Conservation (phyloP, 208 protist genomes). For the Herpetomonas tarakana region DNA sequence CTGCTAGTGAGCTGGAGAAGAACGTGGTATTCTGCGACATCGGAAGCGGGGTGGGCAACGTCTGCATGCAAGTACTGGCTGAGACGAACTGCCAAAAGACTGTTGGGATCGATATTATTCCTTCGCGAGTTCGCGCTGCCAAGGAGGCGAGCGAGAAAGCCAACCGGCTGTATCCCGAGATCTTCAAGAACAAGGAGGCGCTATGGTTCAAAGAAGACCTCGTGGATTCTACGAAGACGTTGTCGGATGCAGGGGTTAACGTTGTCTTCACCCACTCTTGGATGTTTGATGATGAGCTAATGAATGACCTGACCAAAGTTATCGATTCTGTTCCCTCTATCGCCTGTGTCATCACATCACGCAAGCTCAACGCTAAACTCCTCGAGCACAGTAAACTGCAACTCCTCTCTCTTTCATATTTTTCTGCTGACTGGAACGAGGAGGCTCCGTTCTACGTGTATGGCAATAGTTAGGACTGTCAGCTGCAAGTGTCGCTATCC, state of each 20-base stretch:
- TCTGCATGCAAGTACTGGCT: conserved; percentile 77
- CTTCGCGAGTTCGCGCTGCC: conserved; percentile 52
- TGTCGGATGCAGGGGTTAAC: conserved; percentile 59
- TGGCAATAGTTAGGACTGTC: conserved; percentile 1
- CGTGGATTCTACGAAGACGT: conserved; percentile 35
- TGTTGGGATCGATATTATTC: conserved; percentile 80
- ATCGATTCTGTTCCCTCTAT: conserved; percentile 52
- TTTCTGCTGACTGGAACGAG: conserved; percentile 76
- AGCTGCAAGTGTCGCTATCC: background rate
- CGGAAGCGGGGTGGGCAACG: conserved; percentile 80
- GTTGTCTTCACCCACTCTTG: conserved; percentile 79
- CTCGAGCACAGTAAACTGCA: conserved; percentile 28
- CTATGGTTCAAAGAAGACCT: conserved; percentile 71
- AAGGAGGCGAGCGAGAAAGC: conserved; percentile 41
- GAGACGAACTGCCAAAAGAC: conserved; percentile 67
- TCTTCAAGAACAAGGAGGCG: conserved; percentile 55
- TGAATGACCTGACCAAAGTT: conserved; percentile 56
- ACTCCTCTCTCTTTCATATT: conserved; percentile 42
- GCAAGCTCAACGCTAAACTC: conserved; percentile 50
- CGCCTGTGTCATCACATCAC: conserved; percentile 72
- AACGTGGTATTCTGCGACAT: conserved; percentile 80
- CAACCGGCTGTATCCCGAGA: conserved; percentile 40
- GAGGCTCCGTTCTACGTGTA: conserved; percentile 82
- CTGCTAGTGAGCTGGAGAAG: conserved; percentile 35
- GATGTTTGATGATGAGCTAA: conserved; percentile 84